Percentiles rank a stretch among this genome's conserved stretches.
These are phyloP conservation scores for Penicillium sp. DNA, from an alignment of 2,329 filamentous ascomycete genomes.

Conservation along the genomic window DNA sequence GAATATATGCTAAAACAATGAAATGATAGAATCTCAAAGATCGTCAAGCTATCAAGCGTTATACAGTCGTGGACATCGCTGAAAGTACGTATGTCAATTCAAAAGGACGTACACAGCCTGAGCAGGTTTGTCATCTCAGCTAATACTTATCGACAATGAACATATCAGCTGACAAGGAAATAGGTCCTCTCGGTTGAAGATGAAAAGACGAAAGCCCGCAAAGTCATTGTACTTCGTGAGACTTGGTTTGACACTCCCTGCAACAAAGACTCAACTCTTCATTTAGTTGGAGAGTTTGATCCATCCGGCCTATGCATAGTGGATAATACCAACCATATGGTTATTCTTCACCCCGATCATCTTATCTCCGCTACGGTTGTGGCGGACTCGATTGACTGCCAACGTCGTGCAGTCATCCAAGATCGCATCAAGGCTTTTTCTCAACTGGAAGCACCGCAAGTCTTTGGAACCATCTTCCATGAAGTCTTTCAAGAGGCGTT, in stretches of 20 bases:
- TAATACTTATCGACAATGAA: neutral
- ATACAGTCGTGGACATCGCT: constrained; percentile 73
- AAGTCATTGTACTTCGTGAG: constrained; percentile 73
- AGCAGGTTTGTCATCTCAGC: constrained; percentile 63
- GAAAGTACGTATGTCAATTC: constrained; percentile 67
- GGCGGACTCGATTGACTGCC: constrained; percentile 92
- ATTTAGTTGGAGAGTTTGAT: constrained; percentile 80
- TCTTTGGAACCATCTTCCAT: constrained; percentile 92
- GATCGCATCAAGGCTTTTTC: constrained; percentile 91
- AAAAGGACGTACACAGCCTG: constrained; percentile 58
- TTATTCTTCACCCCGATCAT: constrained; percentile 93
- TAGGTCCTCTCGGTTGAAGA: constrained; percentile 80
- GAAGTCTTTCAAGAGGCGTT: constrained; percentile 93
- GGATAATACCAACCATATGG: constrained; percentile 78
- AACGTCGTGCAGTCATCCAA: constrained; percentile 86
- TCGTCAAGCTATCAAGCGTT: constrained; percentile 76
- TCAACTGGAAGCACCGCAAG: constrained; percentile 73
- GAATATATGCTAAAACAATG: constrained; percentile 61
- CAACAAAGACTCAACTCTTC: constrained; percentile 72
- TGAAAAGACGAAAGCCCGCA: constrained; percentile 66
- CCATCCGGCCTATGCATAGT: constrained; percentile 71
- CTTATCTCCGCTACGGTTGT: constrained; percentile 92
- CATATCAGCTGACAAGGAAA: constrained; percentile 13
- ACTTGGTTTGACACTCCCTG: constrained; percentile 85
- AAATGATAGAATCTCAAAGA: constrained; percentile 63